Evolutionary conservation across 192 early-diverging fungal genomes (phyloP).

Genomic region (Umbelopsis vinacea): DNA sequence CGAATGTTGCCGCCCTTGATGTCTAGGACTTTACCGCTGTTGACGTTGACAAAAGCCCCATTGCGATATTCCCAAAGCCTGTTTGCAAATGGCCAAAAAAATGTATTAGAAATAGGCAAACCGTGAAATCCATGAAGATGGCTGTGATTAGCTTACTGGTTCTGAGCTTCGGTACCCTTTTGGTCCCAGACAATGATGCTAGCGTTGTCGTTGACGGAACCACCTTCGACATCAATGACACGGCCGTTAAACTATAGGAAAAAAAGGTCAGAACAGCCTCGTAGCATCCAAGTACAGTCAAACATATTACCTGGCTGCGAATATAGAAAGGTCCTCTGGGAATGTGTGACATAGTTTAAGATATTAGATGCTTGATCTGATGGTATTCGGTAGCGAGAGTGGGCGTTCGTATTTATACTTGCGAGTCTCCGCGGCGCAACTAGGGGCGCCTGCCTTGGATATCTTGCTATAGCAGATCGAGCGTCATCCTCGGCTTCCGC

Average conservation of each 20-base stretch:
- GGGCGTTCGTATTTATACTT: background rate
- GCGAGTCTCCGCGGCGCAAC: background rate
- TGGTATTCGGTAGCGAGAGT: background rate
- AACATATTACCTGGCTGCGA: constrained; percentile 5
- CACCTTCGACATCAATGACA: constrained; percentile 31
- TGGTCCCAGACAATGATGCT: constrained; percentile 28
- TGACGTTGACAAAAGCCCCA: constrained; percentile 24
- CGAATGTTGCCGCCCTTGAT: constrained; percentile 27
- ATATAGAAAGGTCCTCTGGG: constrained; percentile 7
- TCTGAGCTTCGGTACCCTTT: constrained; percentile 13
- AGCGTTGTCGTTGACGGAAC: constrained; percentile 27
- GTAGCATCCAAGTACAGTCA: too few species aligned
- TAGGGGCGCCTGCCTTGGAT: background rate
- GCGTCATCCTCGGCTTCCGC: background rate
- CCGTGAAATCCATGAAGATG: too few species aligned
- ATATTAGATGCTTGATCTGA: background rate
- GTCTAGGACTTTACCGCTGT: constrained; percentile 34
- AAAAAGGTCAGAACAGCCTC: too few species aligned
- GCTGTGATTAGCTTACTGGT: constrained; percentile 20
- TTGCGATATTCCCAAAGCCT: constrained; percentile 34
- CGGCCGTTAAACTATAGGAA: constrained; percentile 3
- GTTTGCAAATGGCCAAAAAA: background rate
- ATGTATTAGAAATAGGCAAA: background rate
- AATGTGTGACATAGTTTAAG: background rate
- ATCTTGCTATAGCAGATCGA: background rate